Evolutionary conservation across 139 green algal species (phyloP), one percentile per base, ranked within the genome.

Genomic region (Tetratostichococcus sp.): DNA sequence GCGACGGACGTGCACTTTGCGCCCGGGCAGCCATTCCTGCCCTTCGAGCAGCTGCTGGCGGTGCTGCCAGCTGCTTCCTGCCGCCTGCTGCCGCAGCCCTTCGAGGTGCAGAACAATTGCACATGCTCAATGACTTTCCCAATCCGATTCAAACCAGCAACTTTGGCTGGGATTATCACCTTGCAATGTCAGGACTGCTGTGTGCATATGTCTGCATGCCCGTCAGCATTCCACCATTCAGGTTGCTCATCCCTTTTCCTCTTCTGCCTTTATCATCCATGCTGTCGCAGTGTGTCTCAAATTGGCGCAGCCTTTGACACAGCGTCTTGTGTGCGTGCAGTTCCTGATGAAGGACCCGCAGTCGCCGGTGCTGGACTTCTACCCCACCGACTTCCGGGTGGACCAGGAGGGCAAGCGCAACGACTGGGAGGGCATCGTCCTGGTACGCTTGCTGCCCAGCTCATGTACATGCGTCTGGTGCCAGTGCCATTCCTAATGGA

Each of bases 361-460:
- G n/a, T 96, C 90, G 4, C 91, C 94, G 74, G 93, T 98, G 67
- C 30, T 84, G 0, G 89, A 96, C 79, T 97, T 97, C 79, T 98
- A 97, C 84, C 94, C 94, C 0, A 68, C 69, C 0, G 77, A 90
- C 33, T 94, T 97, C 72, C 30, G 80, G 43, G 79, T 97, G 6
- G 94, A 98, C 82, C 84, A 91, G 80, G 94, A 98, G 85, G 94
- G 94, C 57, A 98, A 97, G 84, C 84, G 94, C 6, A 87, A 90
- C 21, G 91, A 95, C 71, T 98, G 93, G 93, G 94, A 98, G 85
- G 94, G 86, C 30, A 78, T 95, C 4, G 91, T 95, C 17, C 84
- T 90, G 69, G 82, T 94, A 67, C 86, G 85, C 6, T 50, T 67
- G 25, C 58, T 67, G 25, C 58, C 6, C 5, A 67, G n/a, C n/a